These are phyloP conservation scores for Zymoseptoria passerinii DNA, from an alignment of 2,329 filamentous ascomycete species.

Conservation along the genomic window DNA sequence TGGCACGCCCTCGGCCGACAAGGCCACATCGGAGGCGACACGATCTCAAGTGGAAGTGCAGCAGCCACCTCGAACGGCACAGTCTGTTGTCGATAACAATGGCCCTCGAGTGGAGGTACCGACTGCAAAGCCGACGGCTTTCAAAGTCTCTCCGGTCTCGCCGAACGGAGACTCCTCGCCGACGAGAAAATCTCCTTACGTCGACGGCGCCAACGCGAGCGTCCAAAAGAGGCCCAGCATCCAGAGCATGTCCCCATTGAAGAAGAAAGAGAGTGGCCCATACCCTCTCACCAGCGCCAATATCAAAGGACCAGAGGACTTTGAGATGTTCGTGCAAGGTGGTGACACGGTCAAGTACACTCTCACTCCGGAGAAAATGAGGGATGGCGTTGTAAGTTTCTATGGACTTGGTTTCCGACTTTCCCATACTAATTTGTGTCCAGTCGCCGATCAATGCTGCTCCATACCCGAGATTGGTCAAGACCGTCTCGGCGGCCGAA, in stretches of 20 bases:
- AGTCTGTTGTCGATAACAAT: neutral
- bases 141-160: conserved; percentile 13
- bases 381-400: conserved; percentile 36
- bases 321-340: conserved; percentile 40
- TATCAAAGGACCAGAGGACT: conserved; percentile 33
- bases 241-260: conserved; percentile 20
- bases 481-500: neutral
- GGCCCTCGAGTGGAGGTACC: neutral
- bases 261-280: conserved; percentile 12
- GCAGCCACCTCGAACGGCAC: conserved; percentile 2
- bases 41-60: neutral
- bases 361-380: conserved; percentile 40
- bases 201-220: conserved; percentile 4
- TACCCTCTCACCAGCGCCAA: conserved; percentile 25
- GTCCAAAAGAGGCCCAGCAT: conserved; percentile 24
- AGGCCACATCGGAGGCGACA: conserved; percentile 4
- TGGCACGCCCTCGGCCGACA: neutral
- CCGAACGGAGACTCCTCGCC: conserved; percentile 9
- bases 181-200: conserved; percentile 7
- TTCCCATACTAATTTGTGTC: neutral
- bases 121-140: conserved; percentile 12
- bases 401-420: neutral
- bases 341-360: conserved; percentile 45
- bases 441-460: conserved; percentile 10
- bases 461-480: conserved; percentile 3